Percentiles rank a stretch among this genome's conserved stretches.
Evolutionary conservation across 768 basidiomycete genomes (phyloP).

Genomic region (Mycena olivaceomarginata): DNA sequence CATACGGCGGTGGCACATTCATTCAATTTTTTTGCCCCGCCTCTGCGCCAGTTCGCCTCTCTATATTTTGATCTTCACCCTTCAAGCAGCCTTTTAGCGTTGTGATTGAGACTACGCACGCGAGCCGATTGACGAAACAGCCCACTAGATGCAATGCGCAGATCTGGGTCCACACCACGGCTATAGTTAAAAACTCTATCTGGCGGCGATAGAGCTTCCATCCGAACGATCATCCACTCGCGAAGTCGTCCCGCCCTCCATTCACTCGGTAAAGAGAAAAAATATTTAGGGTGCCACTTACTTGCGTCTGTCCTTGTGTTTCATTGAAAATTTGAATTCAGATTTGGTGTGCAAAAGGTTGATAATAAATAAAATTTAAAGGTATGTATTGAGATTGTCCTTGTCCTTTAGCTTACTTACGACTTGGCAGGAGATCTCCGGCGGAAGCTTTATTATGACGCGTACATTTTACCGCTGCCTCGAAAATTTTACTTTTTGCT

Average conservation of each 20-base stretch:
- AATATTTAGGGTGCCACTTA: background rate
- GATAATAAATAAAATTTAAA: background rate
- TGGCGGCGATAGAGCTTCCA: constrained; percentile 17
- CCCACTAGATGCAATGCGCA: background rate
- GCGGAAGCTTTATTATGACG: background rate
- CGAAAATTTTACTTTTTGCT: background rate
- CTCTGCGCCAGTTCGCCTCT: background rate
- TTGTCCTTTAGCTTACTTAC: background rate
- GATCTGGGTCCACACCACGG: constrained; percentile 18
- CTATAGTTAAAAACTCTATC: constrained; percentile 31
- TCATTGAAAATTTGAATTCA: background rate
- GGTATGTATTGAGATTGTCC: constrained; percentile 19
- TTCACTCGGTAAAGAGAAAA: background rate
- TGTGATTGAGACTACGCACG: background rate
- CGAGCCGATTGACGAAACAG: background rate
- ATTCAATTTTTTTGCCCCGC: background rate
- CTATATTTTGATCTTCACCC: background rate
- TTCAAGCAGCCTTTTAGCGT: constrained; percentile 9
- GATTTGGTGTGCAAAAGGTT: constrained; percentile 5
- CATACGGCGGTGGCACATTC: background rate
- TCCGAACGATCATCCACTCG: constrained; percentile 15
- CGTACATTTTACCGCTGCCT: background rate
- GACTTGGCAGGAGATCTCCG: constrained; percentile 11
- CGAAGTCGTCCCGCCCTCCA: too few relatives aligned
- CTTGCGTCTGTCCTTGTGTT: background rate